Evolutionary conservation across 73 alveolate genomes (phyloP), one percentile per base, ranked within the genome.

Genomic region (Paramecium sexaurelia): DNA sequence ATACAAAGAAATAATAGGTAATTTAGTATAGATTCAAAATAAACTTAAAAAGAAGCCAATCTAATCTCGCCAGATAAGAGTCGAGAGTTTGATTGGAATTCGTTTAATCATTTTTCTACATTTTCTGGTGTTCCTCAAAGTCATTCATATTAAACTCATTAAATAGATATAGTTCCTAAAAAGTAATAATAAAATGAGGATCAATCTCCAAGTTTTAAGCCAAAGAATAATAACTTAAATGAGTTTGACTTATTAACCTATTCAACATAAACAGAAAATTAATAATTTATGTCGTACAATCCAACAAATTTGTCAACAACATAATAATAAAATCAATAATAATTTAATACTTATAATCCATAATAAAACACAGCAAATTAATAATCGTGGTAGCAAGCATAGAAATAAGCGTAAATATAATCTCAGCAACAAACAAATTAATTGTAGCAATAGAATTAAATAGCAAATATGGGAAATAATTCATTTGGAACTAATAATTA

Each of bases 21-120:
- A 40, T 43, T 24, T 41, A 78, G 73, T 78, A 33, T 41, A 78
- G 73, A 78, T 47, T 36, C 33, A 0, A 51, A 17, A 51, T 51
- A n/a, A 51, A 29, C 26, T 11, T 19, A 78, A 1, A 78, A 41
- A 71, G 86, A 71, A 8, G 55, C 55, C 3, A 78, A 78, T 43
- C 55, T 78, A 5, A 56, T 78, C 40, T 78, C 90, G 4, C 90
- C 90, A 40, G 90, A 78, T 22, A 78, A 78, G 35, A 32, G 55
- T 1, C 7, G 2, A 19, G 75, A 37, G 15, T 37, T 29, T 13
- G 90, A 78, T 78, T 78, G 90, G 90, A 61, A 26, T 61, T 26
- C 83, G 2, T 29, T 32, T 61, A 26, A 61, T 61, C 83, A 61
- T 61, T 61, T 61, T 13, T 10, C 39, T n/a, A 61, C 83, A 26